These are phyloP conservation scores for Pseudomassariella vexata DNA, from an alignment of 2,329 filamentous ascomycete species.

Conservation along the genomic window DNA sequence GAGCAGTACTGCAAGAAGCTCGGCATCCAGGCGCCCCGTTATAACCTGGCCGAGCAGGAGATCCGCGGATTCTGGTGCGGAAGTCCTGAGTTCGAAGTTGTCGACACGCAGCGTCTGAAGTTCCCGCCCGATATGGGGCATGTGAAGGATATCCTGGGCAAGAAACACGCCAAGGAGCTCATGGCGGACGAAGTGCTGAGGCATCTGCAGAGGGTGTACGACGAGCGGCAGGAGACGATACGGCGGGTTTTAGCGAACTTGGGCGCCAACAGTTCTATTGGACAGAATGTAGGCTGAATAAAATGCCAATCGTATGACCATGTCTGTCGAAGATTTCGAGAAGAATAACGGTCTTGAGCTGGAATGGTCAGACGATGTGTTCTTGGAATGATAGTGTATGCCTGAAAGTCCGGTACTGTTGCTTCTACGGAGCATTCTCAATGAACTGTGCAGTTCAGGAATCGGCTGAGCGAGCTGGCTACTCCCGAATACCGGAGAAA, in stretches of 20 bases:
- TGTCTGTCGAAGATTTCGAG: no score
- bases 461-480: no score
- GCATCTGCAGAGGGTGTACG: constrained; percentile 23
- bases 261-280: no score
- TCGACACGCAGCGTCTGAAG: constrained; percentile 15
- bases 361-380: no score
- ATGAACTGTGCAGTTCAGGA: no score
- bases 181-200: constrained; percentile 33
- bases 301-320: no score
- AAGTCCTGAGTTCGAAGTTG: constrained; percentile 4
- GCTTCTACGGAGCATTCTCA: no score
- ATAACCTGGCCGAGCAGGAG: background rate
- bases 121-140: constrained; percentile 26
- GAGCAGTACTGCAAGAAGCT: constrained; percentile 1
- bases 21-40: background rate
- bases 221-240: constrained; percentile 13
- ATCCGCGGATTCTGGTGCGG: constrained; percentile 1
- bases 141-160: constrained; percentile 27
- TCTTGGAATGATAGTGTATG: no score
- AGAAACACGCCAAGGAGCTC: constrained; percentile 27
- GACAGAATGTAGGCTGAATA: no score
- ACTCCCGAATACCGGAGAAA: no score
- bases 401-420: no score
- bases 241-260: constrained; percentile 8
- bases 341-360: no score